Percentiles rank a stretch among this genome's conserved stretches.
Conservation (phyloP, 441 rosid genomes). For the Erodium moschatum region DNA sequence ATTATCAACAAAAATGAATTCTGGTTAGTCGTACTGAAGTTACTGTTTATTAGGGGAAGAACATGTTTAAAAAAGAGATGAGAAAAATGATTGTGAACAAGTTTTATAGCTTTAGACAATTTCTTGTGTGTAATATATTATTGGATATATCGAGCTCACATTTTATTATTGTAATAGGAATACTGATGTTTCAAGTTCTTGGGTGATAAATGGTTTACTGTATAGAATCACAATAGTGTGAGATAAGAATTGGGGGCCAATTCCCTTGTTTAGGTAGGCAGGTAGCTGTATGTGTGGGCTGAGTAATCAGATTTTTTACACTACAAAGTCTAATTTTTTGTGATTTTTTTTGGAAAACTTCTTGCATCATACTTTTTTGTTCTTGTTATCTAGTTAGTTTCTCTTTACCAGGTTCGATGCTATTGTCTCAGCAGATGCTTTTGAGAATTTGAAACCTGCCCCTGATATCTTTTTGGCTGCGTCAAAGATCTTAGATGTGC, state of each 20-base stretch:
- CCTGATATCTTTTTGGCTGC: constrained; percentile 97
- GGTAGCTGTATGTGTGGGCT: neutral
- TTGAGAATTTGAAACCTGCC: constrained; percentile 92
- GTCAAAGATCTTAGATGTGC: constrained; percentile 70
- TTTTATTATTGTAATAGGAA: neutral
- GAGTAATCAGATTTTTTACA: neutral
- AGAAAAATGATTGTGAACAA: neutral
- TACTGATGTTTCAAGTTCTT: constrained; percentile 1
- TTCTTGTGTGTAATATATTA: neutral
- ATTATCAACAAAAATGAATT: neutral
- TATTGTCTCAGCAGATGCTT: constrained; percentile 91
- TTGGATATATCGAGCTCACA: neutral
- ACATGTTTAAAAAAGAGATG: neutral
- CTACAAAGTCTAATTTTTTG: too few species aligned
- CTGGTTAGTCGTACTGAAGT: neutral
- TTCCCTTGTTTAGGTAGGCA: neutral
- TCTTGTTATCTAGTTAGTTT: constrained; percentile 19
- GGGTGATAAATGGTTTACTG: neutral
- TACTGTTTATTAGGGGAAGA: neutral
- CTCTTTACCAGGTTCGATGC: constrained; percentile 76
- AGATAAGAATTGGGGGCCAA: neutral
- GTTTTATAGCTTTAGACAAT: neutral
- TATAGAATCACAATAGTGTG: neutral
- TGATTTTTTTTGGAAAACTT: neutral
- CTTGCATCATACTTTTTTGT: neutral